Evolutionary conservation across 139 green algal species (phyloP), one percentile per base, ranked within the genome.

Genomic region (Nannochloris sp.): DNA sequence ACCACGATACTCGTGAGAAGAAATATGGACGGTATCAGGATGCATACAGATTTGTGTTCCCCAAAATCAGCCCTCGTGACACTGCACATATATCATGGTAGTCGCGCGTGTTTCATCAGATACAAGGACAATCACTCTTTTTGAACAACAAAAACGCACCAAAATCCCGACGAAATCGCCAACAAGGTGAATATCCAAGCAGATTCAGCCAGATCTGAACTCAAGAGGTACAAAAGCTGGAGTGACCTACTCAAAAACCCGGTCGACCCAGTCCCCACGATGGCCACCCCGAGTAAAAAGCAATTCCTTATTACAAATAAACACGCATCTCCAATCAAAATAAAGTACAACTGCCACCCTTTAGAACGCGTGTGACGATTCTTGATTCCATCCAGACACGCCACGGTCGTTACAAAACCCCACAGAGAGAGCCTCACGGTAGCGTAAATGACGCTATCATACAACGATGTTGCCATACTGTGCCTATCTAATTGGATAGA

Each of bases 11-110:
- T 62, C 14, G 75, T 81, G 21, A 74, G 44, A 4, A 84, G 54
- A 61, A 80, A 83, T 40, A 84, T 67, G 0, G 46, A 24, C 12
- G 78, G 78, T 31, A 83, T 84, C 19, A 69, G 14, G 15, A 83
- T 24, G 2, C 72, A 60, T 34, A 81, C 76, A 3, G 48, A 23
- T 51, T 67, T 74, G 65, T 84, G 76, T 2, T 68, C 74, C 11
- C 78, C 78, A 62, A 84, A 50, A n/a, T 59, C 57, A 25, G 66
- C 51, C 10, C 78, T 55, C 1, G 72, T 83, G 57, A 84, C 81
- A 66, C 78, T 83, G 69, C 69, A 66, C 8, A 48, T 2, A 23
- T 4, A 16, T 29, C 0, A 0, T 27, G 25, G 25, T 29, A 29
- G 25, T 29, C 25, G 3, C 25, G 25, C 25, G 25, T 29, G 23